Percentiles rank a stretch among this genome's conserved stretches.
Conservation (phyloP, 441 rosid genomes). For the Populus hybrid region DNA sequence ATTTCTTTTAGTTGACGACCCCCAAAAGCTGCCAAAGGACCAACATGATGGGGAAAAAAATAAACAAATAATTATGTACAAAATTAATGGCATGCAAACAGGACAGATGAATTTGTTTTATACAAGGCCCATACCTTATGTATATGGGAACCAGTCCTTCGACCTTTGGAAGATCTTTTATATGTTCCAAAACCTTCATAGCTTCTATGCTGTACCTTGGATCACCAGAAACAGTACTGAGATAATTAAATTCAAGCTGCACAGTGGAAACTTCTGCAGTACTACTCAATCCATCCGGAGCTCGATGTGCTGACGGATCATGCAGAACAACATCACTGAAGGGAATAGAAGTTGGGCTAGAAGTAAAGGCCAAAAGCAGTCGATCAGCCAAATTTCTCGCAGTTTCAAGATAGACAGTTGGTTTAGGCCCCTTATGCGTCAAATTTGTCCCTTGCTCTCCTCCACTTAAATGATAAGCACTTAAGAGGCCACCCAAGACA, state of each 20-base stretch:
- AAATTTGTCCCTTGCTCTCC: constrained; percentile 52
- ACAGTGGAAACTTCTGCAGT: constrained; percentile 89
- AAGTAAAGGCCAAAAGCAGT: constrained; percentile 75
- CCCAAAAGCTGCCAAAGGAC: too few species aligned
- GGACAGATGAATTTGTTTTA: constrained; percentile 8
- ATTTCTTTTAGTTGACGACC: too few species aligned
- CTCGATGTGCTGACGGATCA: constrained; percentile 80
- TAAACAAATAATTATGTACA: neutral
- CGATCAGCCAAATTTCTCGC: constrained; percentile 88
- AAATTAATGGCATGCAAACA: neutral
- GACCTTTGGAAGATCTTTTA: constrained; percentile 77
- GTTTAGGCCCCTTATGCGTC: constrained; percentile 55
- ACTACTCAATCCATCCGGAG: constrained; percentile 89
- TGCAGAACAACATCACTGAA: constrained; percentile 78
- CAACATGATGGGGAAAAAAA: neutral
- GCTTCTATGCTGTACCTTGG: constrained; percentile 78
- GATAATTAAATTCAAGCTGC: constrained; percentile 97
- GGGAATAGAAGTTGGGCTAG: constrained; percentile 88
- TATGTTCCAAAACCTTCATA: constrained; percentile 92
- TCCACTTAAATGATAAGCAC: constrained; percentile 96
- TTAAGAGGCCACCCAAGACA: constrained; percentile 91
- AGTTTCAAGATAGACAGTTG: constrained; percentile 65
- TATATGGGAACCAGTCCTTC: constrained; percentile 96
- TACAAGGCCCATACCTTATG: constrained; percentile 56
- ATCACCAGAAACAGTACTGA: constrained; percentile 85